These are phyloP conservation scores for Arabidopsis arenosa DNA, from an alignment of 345 rosid species.

Conservation along the genomic window DNA sequence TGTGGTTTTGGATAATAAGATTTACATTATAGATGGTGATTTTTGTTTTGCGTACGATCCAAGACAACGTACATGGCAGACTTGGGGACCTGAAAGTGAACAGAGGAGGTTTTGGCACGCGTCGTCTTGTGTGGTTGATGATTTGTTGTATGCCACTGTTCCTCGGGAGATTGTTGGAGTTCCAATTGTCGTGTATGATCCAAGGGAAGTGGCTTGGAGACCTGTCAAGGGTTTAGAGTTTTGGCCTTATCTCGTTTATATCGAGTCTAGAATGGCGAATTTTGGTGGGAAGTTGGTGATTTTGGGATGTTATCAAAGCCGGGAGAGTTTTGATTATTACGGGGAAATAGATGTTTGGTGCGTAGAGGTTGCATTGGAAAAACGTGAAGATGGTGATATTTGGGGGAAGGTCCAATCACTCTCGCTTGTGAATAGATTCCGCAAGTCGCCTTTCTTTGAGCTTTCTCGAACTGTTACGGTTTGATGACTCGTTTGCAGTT, in stretches of 20 bases:
- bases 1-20: no score
- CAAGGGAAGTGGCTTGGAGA: background rate
- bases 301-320: background rate
- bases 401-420: background rate
- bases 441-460: background rate
- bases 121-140: constrained; percentile 6
- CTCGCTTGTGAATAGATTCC: background rate
- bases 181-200: background rate
- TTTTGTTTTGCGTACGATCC: no score
- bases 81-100: background rate
- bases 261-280: background rate
- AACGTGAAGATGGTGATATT: background rate
- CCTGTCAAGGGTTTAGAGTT: background rate
- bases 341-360: background rate
- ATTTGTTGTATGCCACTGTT: background rate
- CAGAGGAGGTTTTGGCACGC: background rate
- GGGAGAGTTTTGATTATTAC: background rate
- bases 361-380: background rate
- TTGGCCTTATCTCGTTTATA: background rate
- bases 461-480: background rate
- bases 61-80: background rate
- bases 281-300: background rate
- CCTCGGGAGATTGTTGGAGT: background rate
- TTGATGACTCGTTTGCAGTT: background rate
- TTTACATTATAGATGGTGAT: no score